Base-by-base conservation (phyloP, 1,284 basidiomycete species). In the Rhizoctonia solani region DNA sequence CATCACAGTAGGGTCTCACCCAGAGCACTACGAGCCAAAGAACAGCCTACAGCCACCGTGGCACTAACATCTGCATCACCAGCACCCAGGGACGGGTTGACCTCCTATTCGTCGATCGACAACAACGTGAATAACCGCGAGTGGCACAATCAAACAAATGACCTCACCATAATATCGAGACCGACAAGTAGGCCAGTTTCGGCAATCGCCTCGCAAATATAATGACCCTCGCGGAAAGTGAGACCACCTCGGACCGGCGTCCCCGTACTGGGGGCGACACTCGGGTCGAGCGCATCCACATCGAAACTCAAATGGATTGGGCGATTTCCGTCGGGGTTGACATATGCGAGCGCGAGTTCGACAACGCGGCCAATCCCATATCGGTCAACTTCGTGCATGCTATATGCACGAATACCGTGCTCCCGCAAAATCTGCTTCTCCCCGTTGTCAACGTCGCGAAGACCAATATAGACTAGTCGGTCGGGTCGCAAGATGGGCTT, bases 301-400 rank as follows among this genome's bases (percentile, higher is more conserved):
- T 99, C 96, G 76, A 98, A 99, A 76, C 90, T 93, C 69, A 99
- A 80, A 80, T 99, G 97, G 72, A 98, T 92, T 16, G 97, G 97
- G 46, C 85, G 81, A 71, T 89, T 83, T 70, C 90, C 82, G 68
- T 86, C 82, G 16, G 93, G 92, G 79, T 97, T 98, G 74, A 99
- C 89, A 77, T 93, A 85, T 76, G 97, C 92, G 70, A 99, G 81
- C 34, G 95, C 97, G 92, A 95, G 92, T 75, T 98, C 93, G 67
- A 98, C 89, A 67, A 98, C 92, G 74, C 87, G 87, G 29, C 93
- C 96, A 72, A 99, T 99, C 54, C 97, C 97, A 75, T 93, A 91
- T 79, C 88, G 92, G 80, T 99, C 97, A 63, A 99, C 90, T 72
- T 99, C 93, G 80, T 98, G 95, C 97, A 99, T 99, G 70, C 89